Evolutionary conservation across 2,329 filamentous ascomycete species (phyloP), one percentile per base, ranked within the genome.

Genomic region (Didymella pinodella): DNA sequence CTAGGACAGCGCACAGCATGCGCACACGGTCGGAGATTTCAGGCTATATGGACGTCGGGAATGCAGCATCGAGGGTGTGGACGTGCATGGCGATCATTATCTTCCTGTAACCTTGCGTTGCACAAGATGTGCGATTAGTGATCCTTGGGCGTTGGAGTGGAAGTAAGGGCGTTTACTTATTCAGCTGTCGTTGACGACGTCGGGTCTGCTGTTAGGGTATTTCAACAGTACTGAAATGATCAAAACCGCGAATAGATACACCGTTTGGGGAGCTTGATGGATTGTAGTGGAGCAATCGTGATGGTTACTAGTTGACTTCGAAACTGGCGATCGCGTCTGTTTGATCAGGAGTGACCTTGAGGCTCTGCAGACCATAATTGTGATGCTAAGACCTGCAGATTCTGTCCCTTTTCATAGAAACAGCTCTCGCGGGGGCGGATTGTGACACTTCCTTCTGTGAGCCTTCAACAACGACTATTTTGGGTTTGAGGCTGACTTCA

Each of bases 101-200:
- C 7, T 48, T 12, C 14, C 26, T 32, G 48, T 48, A 48, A 52
- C 48, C 28, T 41, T 22, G 16, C 7, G 54, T 57, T 10, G 48
- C 32, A 58, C 55, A 31, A 48, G 48, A 48, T 53, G 36, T 43
- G 20, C 14, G 18, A 38, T 48, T 44, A 53, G 36, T 58, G 44
- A 40, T 48, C 29, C 7, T 45, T 26, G 36, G 43, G 38, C 44
- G 38, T 36, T 16, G 34, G n/a, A 4, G 34, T 43, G 54, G 38
- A 22, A 49, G 41, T 3, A 41, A 43, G 25, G 29, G 44, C 26
- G 43, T 4, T 6, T 4, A 11, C 5, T 36, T n/a, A 2, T n/a
- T 36, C 32, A 36, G 16, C 32, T 36, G 1, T 7, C 32, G 20
- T n/a, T 44, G 34, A 25, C 20, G 10, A 29, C 18, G 14, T 32